Conservation (phyloP, 1,284 basidiomycete species). For the Singerocomus inundabilis region DNA sequence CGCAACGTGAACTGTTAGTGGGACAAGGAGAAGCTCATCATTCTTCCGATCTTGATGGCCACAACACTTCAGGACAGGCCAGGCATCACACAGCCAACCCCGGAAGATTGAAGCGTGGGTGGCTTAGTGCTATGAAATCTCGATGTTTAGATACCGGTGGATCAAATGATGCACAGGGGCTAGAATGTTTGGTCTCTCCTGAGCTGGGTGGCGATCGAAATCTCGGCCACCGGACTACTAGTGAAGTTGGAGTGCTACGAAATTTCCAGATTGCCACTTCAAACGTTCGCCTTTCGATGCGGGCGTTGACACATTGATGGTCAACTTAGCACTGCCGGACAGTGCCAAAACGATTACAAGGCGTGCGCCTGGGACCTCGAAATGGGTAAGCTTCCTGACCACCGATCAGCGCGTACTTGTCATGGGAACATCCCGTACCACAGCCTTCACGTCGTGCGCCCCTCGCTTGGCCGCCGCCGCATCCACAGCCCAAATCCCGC, state of each 20-base stretch:
- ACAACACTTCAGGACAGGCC: constrained; percentile 33
- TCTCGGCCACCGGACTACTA: background rate
- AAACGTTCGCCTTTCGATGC: too few relatives aligned
- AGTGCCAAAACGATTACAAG: constrained; percentile 36
- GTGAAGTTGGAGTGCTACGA: background rate
- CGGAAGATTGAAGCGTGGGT: constrained; percentile 23
- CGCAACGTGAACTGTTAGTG: constrained; percentile 27
- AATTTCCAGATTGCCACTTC: background rate
- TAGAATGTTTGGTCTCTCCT: background rate
- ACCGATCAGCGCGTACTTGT: background rate
- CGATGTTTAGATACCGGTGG: background rate
- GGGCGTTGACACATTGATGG: too few relatives aligned
- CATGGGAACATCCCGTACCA: constrained; percentile 47
- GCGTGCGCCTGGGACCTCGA: constrained; percentile 58
- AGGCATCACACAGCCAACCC: constrained; percentile 21
- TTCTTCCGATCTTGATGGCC: constrained; percentile 43
- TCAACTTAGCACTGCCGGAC: background rate
- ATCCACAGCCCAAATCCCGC: constrained; percentile 57
- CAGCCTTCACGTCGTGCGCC: constrained; percentile 50
- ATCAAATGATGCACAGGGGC: constrained; percentile 3
- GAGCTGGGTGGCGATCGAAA: background rate
- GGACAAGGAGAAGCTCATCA: constrained; percentile 41
- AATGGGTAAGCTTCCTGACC: constrained; percentile 42
- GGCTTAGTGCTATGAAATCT: background rate
- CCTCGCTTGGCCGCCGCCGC: constrained; percentile 56